Evolutionary conservation across 2,329 filamentous ascomycete genomes (phyloP).

Genomic region (Teratosphaeria gauchensis): DNA sequence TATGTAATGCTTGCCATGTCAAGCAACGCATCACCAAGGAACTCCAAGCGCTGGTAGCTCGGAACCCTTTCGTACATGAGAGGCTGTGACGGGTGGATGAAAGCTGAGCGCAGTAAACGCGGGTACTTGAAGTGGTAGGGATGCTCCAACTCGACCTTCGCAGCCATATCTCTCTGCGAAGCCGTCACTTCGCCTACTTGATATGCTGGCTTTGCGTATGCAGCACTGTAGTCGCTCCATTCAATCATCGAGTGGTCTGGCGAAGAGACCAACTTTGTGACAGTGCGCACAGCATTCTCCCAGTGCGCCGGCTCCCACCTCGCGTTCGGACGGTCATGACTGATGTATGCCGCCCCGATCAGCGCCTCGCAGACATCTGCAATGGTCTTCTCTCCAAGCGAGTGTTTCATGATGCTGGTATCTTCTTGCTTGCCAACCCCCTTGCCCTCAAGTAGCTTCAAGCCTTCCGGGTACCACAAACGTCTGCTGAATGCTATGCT

Average conservation of each 20-base stretch:
- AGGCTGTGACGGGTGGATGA: conserved; percentile 78
- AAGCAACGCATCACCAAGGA: conserved; percentile 78
- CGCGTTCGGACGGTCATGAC: conserved; percentile 35
- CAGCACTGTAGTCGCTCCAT: conserved; percentile 64
- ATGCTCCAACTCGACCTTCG: conserved; percentile 51
- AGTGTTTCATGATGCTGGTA: conserved; percentile 46
- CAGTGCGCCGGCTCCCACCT: conserved; percentile 40
- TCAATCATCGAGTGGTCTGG: conserved; percentile 57
- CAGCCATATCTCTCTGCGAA: conserved; percentile 58
- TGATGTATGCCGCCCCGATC: conserved; percentile 71
- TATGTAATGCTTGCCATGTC: conserved; percentile 79
- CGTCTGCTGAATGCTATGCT: conserved; percentile 72
- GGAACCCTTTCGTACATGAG: conserved; percentile 67
- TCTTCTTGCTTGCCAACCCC: conserved; percentile 35
- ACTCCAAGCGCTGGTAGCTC: conserved; percentile 84
- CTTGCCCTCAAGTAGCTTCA: conserved; percentile 59
- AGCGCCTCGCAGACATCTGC: conserved; percentile 92
- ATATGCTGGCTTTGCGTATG: conserved; percentile 62
- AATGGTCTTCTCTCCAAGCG: conserved; percentile 63
- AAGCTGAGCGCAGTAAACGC: conserved; percentile 69
- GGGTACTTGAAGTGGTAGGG: conserved; percentile 64
- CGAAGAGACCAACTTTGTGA: conserved; percentile 60
- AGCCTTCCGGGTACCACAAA: conserved; percentile 77
- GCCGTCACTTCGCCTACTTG: conserved; percentile 54
- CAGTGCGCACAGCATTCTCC: conserved; percentile 53